These are phyloP conservation scores for Aspergillus funiculosus DNA, from an alignment of 495 filamentous ascomycete species.

Conservation along the genomic window DNA sequence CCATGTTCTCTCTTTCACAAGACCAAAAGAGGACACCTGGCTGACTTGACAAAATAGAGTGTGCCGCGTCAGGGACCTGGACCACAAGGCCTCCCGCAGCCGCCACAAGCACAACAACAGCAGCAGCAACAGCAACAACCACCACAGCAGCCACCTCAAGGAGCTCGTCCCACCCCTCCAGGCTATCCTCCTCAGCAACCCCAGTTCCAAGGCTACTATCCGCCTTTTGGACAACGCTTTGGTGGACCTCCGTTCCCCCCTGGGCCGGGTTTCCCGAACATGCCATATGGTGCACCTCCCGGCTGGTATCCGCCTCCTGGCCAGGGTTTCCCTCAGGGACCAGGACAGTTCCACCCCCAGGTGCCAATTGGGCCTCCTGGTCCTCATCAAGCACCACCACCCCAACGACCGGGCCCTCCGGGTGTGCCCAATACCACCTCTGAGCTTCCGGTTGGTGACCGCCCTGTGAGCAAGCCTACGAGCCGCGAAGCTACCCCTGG, in stretches of 20 bases:
- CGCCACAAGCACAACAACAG: slow-evolving; percentile 30
- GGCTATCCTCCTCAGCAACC: slow-evolving; percentile 50
- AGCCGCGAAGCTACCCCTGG: slow-evolving; percentile 36
- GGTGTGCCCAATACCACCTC: slow-evolving; percentile 33
- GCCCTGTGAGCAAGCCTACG: slow-evolving; percentile 30
- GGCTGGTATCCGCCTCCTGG: slow-evolving; percentile 76
- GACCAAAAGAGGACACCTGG: not conserved
- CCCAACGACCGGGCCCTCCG: slow-evolving; percentile 36
- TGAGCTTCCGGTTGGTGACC: slow-evolving; percentile 41
- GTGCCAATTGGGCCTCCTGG: slow-evolving; percentile 49
- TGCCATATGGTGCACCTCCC: slow-evolving; percentile 60
- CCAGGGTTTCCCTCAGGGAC: slow-evolving; percentile 67
- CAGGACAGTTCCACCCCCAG: slow-evolving; percentile 52
- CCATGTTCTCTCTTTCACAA: not conserved
- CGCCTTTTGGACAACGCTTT: slow-evolving; percentile 52
- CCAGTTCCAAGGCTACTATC: slow-evolving; percentile 45
- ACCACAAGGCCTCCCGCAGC: slow-evolving; percentile 38
- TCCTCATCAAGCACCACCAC: slow-evolving; percentile 42
- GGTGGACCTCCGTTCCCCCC: slow-evolving; percentile 57
- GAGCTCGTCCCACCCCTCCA: slow-evolving; percentile 38
- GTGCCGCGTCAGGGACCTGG: slow-evolving; percentile 34
- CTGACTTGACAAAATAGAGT: slow-evolving; percentile 26
- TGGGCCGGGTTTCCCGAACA: slow-evolving; percentile 53
- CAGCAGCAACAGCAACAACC: slow-evolving; percentile 33
- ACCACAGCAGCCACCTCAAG: slow-evolving; percentile 36